Evolutionary conservation across 2,329 filamentous ascomycete species (phyloP).

Genomic region (Colletotrichum sansevieriae): DNA sequence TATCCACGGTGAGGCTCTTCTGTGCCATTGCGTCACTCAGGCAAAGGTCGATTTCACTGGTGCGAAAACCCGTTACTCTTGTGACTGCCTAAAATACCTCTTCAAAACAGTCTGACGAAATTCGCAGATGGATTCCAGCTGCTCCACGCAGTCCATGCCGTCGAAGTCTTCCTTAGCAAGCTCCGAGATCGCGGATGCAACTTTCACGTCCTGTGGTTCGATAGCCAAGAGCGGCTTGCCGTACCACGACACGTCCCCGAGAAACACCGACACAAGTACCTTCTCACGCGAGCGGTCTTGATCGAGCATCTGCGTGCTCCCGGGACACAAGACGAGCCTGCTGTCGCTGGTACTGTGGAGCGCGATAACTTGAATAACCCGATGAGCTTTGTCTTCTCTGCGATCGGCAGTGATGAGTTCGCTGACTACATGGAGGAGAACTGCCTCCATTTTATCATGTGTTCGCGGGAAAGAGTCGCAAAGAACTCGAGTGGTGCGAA

Average conservation of each 20-base stretch:
- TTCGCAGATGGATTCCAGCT: slow-evolving; percentile 73
- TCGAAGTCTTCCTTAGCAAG: slow-evolving; percentile 74
- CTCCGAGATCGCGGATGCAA: slow-evolving; percentile 74
- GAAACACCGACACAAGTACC: slow-evolving; percentile 61
- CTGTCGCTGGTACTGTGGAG: slow-evolving; percentile 49
- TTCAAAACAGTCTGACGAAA: background rate
- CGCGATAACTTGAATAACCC: slow-evolving; percentile 59
- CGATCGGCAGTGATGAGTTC: slow-evolving; percentile 57
- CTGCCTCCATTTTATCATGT: slow-evolving; percentile 75
- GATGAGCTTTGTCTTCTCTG: slow-evolving; percentile 27
- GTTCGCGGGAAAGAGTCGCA: background rate
- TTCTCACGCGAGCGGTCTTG: slow-evolving; percentile 72
- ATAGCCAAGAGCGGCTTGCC: slow-evolving; percentile 66
- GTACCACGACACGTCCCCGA: slow-evolving; percentile 58
- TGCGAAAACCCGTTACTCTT: slow-evolving; percentile 46
- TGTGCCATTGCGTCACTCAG: slow-evolving; percentile 73
- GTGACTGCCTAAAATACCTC: background rate
- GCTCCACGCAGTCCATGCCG: slow-evolving; percentile 76
- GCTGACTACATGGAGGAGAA: slow-evolving; percentile 64
- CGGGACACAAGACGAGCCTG: slow-evolving; percentile 12
- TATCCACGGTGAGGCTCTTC: slow-evolving; percentile 80
- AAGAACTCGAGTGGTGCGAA: background rate
- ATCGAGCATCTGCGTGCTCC: slow-evolving; percentile 68
- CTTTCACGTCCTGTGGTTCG: slow-evolving; percentile 80
- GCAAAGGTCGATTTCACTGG: slow-evolving; percentile 72